Evolutionary conservation across 164 flowering plant genomes (phyloP), one percentile per base, ranked within the genome.

Genomic region (Akebia trifoliata): DNA sequence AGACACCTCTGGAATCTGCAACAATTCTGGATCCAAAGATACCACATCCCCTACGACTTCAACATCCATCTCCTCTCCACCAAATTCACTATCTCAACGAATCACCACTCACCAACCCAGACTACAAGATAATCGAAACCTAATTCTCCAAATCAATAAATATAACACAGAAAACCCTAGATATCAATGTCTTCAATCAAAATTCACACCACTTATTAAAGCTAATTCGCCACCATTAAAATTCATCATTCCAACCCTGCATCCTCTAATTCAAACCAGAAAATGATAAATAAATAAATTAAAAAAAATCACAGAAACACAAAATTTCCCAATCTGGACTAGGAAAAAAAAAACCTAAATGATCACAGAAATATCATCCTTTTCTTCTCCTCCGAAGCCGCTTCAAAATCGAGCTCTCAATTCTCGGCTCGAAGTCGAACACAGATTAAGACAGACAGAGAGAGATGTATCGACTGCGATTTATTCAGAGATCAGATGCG

Each of bases 1-100:
- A 45, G 99, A 84, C 11, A 94, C 81, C 75, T 94, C 99, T 43
- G 76, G 74, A 7, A 94, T 79, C 91, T 94, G 97, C 76, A 94
- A 72, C 62, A 90, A 66, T 42, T 94, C 96, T 21, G 85, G 76
- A 58, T 94, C 97, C 15, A 94, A 54, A 31, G 81, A 68, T 59
- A 69, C 78, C 69, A 76, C 71, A 69, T 88, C 96, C 51, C 76
- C 85, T 43, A 59, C 73, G 8, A 72, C 62, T 51, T 90, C 97
- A 84, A 83, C 66, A 35, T 78, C 84, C 87, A 77, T n/a, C n/a
- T n/a, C n/a, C n/a, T 82, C 59, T 29, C 22, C 55, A 24, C 63
- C 56, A 37, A 60, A 60, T 60, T 68, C 22, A 56, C 48, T 61
- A 66, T 56, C 63, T 49, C 54, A 34, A 4, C 17, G 22, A 44